Evolutionary conservation across 2,329 filamentous ascomycete species (phyloP).

Genomic region (Juglanconis oblonga): DNA sequence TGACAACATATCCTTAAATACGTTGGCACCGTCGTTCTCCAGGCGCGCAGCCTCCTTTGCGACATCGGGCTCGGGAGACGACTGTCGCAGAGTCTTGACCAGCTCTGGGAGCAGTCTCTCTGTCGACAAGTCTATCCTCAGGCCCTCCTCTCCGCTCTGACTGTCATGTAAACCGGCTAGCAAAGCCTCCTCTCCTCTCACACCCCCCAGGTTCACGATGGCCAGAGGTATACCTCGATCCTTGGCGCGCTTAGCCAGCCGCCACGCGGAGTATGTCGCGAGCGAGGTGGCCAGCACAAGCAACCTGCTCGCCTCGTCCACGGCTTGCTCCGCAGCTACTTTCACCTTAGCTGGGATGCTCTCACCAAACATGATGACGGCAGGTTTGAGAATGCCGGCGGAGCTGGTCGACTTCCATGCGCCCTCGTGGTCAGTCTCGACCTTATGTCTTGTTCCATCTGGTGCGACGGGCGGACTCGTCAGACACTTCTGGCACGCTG

Average conservation of each 20-base stretch:
- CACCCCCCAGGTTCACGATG: slow-evolving; percentile 83
- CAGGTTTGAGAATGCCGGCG: slow-evolving; percentile 84
- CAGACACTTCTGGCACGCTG: slow-evolving; percentile 80
- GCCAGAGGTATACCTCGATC: slow-evolving; percentile 82
- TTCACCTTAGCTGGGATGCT: slow-evolving; percentile 72
- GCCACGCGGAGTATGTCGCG: slow-evolving; percentile 93
- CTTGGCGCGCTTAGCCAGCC: slow-evolving; percentile 78
- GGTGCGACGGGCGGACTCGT: slow-evolving; percentile 53
- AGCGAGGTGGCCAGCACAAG: slow-evolving; percentile 85
- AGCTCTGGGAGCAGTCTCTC: slow-evolving; percentile 56
- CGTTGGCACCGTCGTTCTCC: slow-evolving; percentile 29
- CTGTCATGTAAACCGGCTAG: slow-evolving; percentile 54
- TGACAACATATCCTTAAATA: slow-evolving; percentile 61
- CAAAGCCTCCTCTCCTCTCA: slow-evolving; percentile 73
- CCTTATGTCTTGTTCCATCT: slow-evolving; percentile 53
- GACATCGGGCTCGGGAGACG: slow-evolving; percentile 1
- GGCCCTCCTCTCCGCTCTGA: slow-evolving; percentile 49
- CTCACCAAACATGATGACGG: slow-evolving; percentile 96
- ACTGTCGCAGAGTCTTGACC: slow-evolving; percentile 46
- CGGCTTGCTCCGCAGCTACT: slow-evolving; percentile 70
- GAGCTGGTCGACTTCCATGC: slow-evolving; percentile 67
- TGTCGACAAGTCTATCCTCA: slow-evolving; percentile 56
- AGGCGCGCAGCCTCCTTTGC: slow-evolving; percentile 12
- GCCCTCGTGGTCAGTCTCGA: slow-evolving; percentile 75
- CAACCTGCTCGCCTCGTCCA: slow-evolving; percentile 73